phyloP scores from a whole-genome alignment of 148 eudicot genomes.

The Camellia sinensis region DNA sequence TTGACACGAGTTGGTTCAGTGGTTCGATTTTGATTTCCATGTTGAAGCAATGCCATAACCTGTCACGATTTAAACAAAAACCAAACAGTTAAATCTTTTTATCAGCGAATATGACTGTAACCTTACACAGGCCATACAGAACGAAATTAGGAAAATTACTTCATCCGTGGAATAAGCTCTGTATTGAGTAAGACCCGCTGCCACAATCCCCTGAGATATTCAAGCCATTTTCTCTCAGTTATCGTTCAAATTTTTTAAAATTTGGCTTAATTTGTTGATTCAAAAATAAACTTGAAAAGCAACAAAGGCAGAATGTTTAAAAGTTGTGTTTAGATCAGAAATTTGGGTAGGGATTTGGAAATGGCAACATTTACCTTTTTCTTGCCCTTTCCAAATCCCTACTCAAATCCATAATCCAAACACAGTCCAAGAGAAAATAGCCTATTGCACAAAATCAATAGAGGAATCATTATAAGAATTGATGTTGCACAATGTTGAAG shows the following conservation, averaged over 20 bases:
- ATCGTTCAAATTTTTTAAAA: background rate
- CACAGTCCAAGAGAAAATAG: background rate
- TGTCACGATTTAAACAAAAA: slow-evolving; percentile 22
- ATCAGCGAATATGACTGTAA: slow-evolving; percentile 1
- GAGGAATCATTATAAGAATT: background rate
- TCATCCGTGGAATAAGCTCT: slow-evolving; percentile 92
- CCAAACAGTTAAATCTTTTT: background rate
- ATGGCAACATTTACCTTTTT: background rate
- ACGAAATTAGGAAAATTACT: slow-evolving; percentile 29
- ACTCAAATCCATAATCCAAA: background rate
- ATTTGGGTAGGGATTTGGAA: too few relatives aligned
- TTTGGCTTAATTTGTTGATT: background rate
- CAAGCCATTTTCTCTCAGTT: slow-evolving; percentile 1
- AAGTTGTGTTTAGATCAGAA: background rate
- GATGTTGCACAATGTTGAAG: background rate
- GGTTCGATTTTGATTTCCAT: slow-evolving; percentile 78
- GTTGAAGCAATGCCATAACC: slow-evolving; percentile 92
- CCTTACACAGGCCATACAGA: background rate
- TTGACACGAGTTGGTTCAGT: slow-evolving; percentile 93
- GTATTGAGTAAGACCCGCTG: slow-evolving; percentile 83
- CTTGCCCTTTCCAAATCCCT: background rate
- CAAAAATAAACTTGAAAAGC: background rate
- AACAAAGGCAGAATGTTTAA: background rate
- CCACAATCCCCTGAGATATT: slow-evolving; percentile 67
- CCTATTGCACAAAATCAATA: background rate